phyloP scores from a whole-genome alignment of 148 eudicot species.

The Rheum nobile region DNA sequence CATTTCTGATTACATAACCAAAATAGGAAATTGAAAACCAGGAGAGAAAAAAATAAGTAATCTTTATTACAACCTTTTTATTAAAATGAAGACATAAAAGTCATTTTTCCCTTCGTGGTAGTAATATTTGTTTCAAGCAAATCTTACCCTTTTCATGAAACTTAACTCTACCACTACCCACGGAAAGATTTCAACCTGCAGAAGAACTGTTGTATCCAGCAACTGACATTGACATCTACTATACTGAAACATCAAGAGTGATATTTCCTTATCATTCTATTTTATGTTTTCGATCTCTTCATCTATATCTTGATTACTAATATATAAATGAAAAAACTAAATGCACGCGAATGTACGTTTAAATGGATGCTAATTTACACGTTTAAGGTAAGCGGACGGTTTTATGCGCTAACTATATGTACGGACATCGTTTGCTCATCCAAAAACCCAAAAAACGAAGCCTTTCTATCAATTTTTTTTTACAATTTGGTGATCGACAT shows the following conservation, averaged over 20 bases:
- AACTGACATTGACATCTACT: slow-evolving; percentile 2
- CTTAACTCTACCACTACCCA: neutral
- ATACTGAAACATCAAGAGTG: neutral
- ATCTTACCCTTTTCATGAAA: neutral
- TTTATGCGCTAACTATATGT: too few species aligned
- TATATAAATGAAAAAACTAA: too few species aligned
- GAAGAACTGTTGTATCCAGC: slow-evolving; percentile 6
- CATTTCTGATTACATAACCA: neutral
- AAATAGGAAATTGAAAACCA: neutral
- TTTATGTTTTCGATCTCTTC: neutral
- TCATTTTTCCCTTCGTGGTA: neutral
- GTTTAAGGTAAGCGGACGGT: too few species aligned
- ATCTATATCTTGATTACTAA: neutral
- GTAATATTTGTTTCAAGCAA: neutral
- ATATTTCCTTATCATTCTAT: neutral
- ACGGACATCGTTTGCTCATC: too few species aligned
- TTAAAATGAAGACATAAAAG: neutral
- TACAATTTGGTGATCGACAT: too few species aligned
- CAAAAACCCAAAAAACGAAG: too few species aligned
- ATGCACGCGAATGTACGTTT: too few species aligned
- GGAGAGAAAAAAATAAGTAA: neutral
- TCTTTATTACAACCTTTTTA: neutral
- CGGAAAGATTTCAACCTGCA: slow-evolving; percentile 1
- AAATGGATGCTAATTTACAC: too few species aligned
- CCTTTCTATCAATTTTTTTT: too few species aligned